Evolutionary conservation across 768 basidiomycete species (phyloP), one percentile per base, ranked within the genome.

Genomic region (Agaricus bisporus): DNA sequence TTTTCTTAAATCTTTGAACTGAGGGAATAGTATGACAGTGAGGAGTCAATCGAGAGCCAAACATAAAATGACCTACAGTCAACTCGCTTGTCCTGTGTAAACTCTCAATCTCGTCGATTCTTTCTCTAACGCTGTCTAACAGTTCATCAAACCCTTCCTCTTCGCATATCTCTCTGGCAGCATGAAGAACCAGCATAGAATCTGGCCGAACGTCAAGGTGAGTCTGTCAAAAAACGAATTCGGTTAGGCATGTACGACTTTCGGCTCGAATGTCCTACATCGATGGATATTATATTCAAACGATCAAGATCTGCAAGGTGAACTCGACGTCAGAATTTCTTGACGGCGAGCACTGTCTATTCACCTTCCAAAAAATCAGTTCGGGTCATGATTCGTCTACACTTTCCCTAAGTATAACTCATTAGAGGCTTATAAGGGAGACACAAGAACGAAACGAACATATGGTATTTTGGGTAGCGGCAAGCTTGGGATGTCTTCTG

Each of bases 21-120:
- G 14, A 15, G 8, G 1, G 14, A 15, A 14, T n/a, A 39, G 38
- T 15, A 39, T 6, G 17, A 9, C 5, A 39, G 14, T 39, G 17
- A 39, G 38, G 5, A 12, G n/a, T 3, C 15, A 39, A 17, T 39
- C 15, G 15, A 39, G 38, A 17, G 38, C 5, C 6, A 15, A 15
- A 39, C 38, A 32, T 7, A 48, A 50, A 51, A 38, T 1, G 20
- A 70, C 77, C 37, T 60, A 88, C 86, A 44, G 83, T 87, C 54
- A 88, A 66, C 68, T 90, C 87, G 55, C 85, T 70, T 18, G 87
- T 90, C 41, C 88, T 76, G 53, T 88, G 86, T 55, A 91, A 63
- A 64, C 84, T 85, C 68, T 94, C 91, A 61, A 94, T 93, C 66
- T 88, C 85, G 66, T 91, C 86, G 35, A 93, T 80, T 11, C 92